These are phyloP conservation scores for Beauveria sp. DNA, from an alignment of 2,329 filamentous ascomycete genomes.

Conservation along the genomic window DNA sequence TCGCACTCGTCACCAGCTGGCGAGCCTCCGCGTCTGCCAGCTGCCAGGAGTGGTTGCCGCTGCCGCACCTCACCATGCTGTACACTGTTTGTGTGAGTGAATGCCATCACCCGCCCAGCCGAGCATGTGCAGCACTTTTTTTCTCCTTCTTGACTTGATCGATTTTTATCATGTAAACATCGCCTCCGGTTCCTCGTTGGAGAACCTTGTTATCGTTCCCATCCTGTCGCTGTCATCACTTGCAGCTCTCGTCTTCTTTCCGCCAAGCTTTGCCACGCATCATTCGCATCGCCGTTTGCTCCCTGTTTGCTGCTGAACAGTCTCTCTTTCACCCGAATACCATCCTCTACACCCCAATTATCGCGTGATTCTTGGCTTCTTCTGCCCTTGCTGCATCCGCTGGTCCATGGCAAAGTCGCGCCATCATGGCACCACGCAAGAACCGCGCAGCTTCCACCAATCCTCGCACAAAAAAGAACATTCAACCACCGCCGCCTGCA, in stretches of 20 bases:
- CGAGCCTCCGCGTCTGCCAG: conserved; percentile 3
- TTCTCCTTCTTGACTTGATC: neutral
- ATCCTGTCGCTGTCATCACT: neutral
- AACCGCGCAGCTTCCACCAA: neutral
- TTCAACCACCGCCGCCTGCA: neutral
- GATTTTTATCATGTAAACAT: neutral
- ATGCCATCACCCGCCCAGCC: conserved; percentile 5
- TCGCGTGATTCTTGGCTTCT: neutral
- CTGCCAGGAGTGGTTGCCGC: conserved; percentile 5
- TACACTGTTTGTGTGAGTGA: conserved; percentile 8
- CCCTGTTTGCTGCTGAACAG: neutral
- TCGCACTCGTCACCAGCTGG: conserved; percentile 7
- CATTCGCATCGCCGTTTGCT: conserved; percentile 1
- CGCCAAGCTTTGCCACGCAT: neutral
- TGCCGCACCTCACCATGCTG: neutral
- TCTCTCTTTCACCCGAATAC: neutral
- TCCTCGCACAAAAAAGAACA: neutral
- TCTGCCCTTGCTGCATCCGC: neutral
- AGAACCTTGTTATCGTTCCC: neutral
- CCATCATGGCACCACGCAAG: conserved; percentile 10
- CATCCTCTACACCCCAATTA: neutral
- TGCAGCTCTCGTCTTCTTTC: neutral
- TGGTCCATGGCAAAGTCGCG: neutral
- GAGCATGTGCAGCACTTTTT: neutral
- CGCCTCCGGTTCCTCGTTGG: neutral